Evolutionary conservation across 2,329 filamentous ascomycete genomes (phyloP).

Genomic region (Aspergillus pseudoglaucus): DNA sequence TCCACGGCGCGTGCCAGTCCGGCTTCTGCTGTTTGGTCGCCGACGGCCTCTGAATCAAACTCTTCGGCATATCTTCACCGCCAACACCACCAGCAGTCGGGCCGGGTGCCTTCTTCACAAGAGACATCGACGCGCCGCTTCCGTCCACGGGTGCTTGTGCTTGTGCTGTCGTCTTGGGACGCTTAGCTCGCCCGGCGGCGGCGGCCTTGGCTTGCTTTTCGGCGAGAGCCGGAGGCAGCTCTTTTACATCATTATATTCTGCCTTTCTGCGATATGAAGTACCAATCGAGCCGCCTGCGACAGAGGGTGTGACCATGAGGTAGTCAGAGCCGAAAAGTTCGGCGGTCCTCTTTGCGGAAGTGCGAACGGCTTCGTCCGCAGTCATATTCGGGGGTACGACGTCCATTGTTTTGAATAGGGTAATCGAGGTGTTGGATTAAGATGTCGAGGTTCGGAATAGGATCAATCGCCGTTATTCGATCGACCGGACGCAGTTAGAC

Average conservation of each 20-base stretch:
- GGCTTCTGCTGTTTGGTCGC: slow-evolving; percentile 64
- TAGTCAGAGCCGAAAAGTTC: slow-evolving; percentile 45
- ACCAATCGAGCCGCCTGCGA: slow-evolving; percentile 37
- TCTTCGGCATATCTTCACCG: slow-evolving; percentile 47
- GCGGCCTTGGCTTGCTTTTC: slow-evolving; percentile 67
- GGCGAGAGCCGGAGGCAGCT: slow-evolving; percentile 69
- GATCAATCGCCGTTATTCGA: not conserved
- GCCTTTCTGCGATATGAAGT: slow-evolving; percentile 41
- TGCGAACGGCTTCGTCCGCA: slow-evolving; percentile 33
- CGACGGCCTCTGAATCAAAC: slow-evolving; percentile 57
- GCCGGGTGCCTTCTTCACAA: slow-evolving; percentile 39
- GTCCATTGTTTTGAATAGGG: slow-evolving; percentile 23
- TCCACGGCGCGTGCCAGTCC: slow-evolving; percentile 97
- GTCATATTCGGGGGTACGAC: slow-evolving; percentile 21
- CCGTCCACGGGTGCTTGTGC: slow-evolving; percentile 47
- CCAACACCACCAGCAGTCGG: slow-evolving; percentile 26
- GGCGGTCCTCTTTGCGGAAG: slow-evolving; percentile 40
- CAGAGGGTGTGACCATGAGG: slow-evolving; percentile 38
- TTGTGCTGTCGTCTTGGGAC: slow-evolving; percentile 48
- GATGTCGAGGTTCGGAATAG: not conserved
- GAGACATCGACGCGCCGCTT: slow-evolving; percentile 49
- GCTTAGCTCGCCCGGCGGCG: slow-evolving; percentile 57
- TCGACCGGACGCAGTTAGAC: not conserved
- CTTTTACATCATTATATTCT: slow-evolving; percentile 73
- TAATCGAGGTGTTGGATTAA: not conserved